Evolutionary conservation across 495 filamentous ascomycete genomes (phyloP).

Genomic region (Pyrenula massariospora): DNA sequence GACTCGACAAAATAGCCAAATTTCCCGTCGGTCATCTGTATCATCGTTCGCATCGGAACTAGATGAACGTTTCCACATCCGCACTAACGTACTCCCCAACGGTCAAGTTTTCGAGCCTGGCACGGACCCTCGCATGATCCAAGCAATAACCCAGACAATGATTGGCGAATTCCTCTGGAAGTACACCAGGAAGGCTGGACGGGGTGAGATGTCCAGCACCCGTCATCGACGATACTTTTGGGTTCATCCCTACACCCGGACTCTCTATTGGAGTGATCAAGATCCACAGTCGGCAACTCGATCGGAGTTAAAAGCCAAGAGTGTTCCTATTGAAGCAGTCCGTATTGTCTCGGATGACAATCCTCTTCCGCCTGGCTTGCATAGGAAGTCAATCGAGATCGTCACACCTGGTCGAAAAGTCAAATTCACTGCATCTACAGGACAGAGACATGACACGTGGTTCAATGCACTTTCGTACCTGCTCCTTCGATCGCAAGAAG

Average conservation of each 20-base stretch:
- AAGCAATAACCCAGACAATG: constrained; percentile 99
- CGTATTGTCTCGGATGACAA: constrained; percentile 94
- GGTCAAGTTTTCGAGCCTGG: constrained; percentile 45
- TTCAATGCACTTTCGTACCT: constrained; percentile 96
- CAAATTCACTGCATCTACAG: constrained; percentile 87
- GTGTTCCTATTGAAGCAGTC: constrained; percentile 86
- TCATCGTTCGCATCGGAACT: constrained; percentile 93
- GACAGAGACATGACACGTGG: constrained; percentile 94
- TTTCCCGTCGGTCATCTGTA: constrained; percentile 68
- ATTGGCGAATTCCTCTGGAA: constrained; percentile 99
- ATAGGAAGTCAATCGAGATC: constrained; percentile 84
- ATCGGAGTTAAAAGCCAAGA: constrained; percentile 78
- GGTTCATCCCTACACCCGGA: constrained; percentile 96
- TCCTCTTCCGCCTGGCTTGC: constrained; percentile 84
- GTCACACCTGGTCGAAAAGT: constrained; percentile 78
- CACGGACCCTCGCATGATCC: constrained; percentile 96
- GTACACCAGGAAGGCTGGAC: constrained; percentile 85
- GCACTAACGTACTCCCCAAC: constrained; percentile 42
- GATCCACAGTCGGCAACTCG: constrained; percentile 73
- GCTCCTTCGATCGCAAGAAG: constrained; percentile 57
- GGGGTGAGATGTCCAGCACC: constrained; percentile 74
- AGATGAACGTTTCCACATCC: constrained; percentile 77
- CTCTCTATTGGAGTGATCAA: constrained; percentile 89
- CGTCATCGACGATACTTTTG: constrained; percentile 95
- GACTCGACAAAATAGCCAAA: constrained; percentile 37